Evolutionary conservation across 176 grass and related monocot species (phyloP), one percentile per base, ranked within the genome.

Genomic region (Triticum monococcum): DNA sequence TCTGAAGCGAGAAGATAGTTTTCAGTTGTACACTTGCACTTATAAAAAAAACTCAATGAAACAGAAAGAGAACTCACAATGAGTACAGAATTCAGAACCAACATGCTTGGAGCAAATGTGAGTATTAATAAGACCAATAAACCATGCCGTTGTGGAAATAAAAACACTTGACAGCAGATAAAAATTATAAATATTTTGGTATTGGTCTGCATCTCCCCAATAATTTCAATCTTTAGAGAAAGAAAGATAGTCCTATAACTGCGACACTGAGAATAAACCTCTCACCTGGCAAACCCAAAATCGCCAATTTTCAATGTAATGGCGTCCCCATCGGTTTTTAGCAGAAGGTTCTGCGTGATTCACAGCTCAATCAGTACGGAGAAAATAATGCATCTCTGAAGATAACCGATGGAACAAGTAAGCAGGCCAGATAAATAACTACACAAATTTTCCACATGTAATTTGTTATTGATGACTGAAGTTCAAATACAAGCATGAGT

Each of bases 211-310:
- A 54, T 77, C 26, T 77, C 26, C 46, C 14, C 32, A 7, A 16
- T 54, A n/a, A 30, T 56, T 72, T 48, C 22, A 23, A 37, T 41
- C 6, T 41, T 20, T 25, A 52, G 32, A 23, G 37, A 5, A 20
- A 82, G 65, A 40, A 73, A 68, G 9, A 52, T 7, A 62, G 9
- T 72, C 23, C 4, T 66, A 38, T n/a, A 80, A 73, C 22, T 23
- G 23, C 16, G 80, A 80, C 23, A 18, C 46, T 9, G 52, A 56
- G 31, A 9, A 36, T 33, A 79, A 46, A 72, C 12, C 65, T 70
- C 72, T 85, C 83, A 95, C 93, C 86, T 92, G 18, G 93, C 90
- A 79, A 95, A 90, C 59, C 93, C 90, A 76, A 95, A 95, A 89
- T 92, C 93, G 22, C 90, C 93, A 70, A 95, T 95, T 81, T 92